Conservation (phyloP, 805 yeast genomes). For the Blastobotrys attinorum region DNA sequence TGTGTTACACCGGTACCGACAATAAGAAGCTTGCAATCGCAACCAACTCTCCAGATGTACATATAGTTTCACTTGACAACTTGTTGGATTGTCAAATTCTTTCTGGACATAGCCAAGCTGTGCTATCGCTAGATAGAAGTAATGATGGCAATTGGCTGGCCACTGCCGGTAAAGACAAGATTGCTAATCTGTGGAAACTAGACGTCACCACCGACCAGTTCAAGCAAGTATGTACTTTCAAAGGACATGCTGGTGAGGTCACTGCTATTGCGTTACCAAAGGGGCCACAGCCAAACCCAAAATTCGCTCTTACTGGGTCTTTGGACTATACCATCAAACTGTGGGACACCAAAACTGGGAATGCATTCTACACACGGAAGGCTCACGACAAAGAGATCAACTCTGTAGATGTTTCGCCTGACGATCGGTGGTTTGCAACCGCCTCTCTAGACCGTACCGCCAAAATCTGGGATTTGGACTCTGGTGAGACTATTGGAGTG, state of each 20-base stretch:
- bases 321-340: slow-evolving; percentile 78
- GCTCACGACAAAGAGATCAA: slow-evolving; percentile 98
- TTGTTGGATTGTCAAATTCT: slow-evolving; percentile 56
- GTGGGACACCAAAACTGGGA: slow-evolving; percentile 50
- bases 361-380: slow-evolving; percentile 79
- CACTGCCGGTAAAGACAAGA: slow-evolving; percentile 84
- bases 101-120: slow-evolving; percentile 80
- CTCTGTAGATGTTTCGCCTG: slow-evolving; percentile 81
- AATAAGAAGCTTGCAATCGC: slow-evolving; percentile 60
- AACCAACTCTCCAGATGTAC: slow-evolving; percentile 83
- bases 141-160: slow-evolving; percentile 83
- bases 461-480: slow-evolving; percentile 76
- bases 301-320: slow-evolving; percentile 72
- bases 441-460: slow-evolving; percentile 92
- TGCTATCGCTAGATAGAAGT: slow-evolving; percentile 72
- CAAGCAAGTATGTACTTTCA: slow-evolving; percentile 48
- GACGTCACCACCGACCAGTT: slow-evolving; percentile 27
- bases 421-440: slow-evolving; percentile 80
- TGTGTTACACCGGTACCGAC: slow-evolving; percentile 65
- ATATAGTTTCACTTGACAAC: slow-evolving; percentile 50
- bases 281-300: slow-evolving; percentile 42
- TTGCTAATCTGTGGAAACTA: slow-evolving; percentile 72
- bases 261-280: slow-evolving; percentile 75
- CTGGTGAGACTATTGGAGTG: slow-evolving; percentile 83
- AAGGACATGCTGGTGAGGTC: slow-evolving; percentile 83